Evolutionary conservation across 768 basidiomycete genomes (phyloP).

Genomic region (Erythrobasidium yunnanense): DNA sequence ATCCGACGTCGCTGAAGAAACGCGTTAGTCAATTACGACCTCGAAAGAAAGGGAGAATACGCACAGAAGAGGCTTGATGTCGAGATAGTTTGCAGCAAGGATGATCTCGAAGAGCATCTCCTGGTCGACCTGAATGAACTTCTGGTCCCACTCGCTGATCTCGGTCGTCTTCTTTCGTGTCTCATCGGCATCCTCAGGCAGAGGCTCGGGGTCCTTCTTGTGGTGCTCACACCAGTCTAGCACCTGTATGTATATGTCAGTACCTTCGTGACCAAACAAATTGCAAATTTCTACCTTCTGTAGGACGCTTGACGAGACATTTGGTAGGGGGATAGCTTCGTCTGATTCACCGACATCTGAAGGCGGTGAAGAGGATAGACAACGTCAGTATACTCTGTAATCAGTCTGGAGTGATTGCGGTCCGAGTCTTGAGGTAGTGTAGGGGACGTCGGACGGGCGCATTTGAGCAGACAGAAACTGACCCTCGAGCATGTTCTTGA

Average conservation of each 20-base stretch:
- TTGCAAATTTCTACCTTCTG: constrained; percentile 75
- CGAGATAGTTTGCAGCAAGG: constrained; percentile 97
- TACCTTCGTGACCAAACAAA: too few species aligned
- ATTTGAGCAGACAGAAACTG: constrained; percentile 30
- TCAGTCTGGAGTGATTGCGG: too few species aligned
- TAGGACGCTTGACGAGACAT: constrained; percentile 80
- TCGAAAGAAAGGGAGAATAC: constrained; percentile 39
- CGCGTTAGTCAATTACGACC: background rate
- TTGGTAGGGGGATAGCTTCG: constrained; percentile 86
- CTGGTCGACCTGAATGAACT: constrained; percentile 96
- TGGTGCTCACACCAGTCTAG: constrained; percentile 99
- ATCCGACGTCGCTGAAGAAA: constrained; percentile 64
- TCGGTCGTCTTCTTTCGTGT: constrained; percentile 95
- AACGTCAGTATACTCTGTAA: too few species aligned
- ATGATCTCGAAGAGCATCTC: constrained; percentile 99
- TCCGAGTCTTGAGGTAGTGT: background rate
- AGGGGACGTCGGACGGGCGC: background rate
- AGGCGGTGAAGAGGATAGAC: background rate
- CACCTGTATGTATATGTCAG: too few species aligned
- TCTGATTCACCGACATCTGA: constrained; percentile 87
- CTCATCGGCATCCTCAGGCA: constrained; percentile 67
- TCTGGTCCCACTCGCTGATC: constrained; percentile 98
- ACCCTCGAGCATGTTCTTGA: constrained; percentile 99
- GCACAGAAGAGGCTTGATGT: constrained; percentile 95
- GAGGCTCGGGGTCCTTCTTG: constrained; percentile 87